Base-by-base conservation (phyloP, 1,284 basidiomycete species). In the Tilletia horrida region DNA sequence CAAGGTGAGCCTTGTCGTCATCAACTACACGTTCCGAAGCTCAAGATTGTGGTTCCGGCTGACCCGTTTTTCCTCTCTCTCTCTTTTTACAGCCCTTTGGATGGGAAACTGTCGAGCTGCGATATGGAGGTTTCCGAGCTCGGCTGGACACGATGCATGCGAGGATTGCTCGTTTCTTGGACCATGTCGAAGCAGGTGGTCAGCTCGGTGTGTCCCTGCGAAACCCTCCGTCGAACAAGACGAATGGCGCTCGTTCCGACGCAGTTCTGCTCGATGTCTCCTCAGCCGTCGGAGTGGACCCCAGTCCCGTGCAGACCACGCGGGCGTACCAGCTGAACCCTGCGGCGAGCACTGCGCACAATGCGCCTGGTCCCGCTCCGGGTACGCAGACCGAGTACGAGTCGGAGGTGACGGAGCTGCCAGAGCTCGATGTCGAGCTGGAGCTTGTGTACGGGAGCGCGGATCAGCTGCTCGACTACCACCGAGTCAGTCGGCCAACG, bases 31-130 rank as follows among this genome's bases (percentile, higher is more conserved):
- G n/a, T n/a, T n/a, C n/a, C n/a, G n/a, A n/a, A n/a, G n/a, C n/a
- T n/a, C n/a, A n/a, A n/a, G n/a, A n/a, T n/a, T n/a, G n/a, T n/a
- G n/a, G n/a, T n/a, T n/a, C n/a, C n/a, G n/a, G n/a, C n/a, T n/a
- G n/a, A n/a, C n/a, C n/a, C n/a, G 29, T 63, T 68, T 35, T n/a
- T 13, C 45, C 71, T 68, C 69, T 67, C 64, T 65, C 31, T 62
- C 16, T 4, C 42, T n/a, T 43, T 21, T 52, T n/a, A n/a, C n/a
- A 61, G 55, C 76, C 73, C 18, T 81, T 81, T 63, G 82, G 81
- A 0, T 82, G 79, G 76, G 81, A 83, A 68, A 76, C 77, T 16
- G 68, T 83, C 29, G 83, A 83, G 23, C 64, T 83, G 45, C 69
- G 83, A 1, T 83, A 83, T 50, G 83, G 83, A 16, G 83, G 82